Percentiles rank a stretch among this genome's conserved stretches.
phyloP scores from a whole-genome alignment of 495 filamentous ascomycete species.

The Aspergillus olivimuriae region DNA sequence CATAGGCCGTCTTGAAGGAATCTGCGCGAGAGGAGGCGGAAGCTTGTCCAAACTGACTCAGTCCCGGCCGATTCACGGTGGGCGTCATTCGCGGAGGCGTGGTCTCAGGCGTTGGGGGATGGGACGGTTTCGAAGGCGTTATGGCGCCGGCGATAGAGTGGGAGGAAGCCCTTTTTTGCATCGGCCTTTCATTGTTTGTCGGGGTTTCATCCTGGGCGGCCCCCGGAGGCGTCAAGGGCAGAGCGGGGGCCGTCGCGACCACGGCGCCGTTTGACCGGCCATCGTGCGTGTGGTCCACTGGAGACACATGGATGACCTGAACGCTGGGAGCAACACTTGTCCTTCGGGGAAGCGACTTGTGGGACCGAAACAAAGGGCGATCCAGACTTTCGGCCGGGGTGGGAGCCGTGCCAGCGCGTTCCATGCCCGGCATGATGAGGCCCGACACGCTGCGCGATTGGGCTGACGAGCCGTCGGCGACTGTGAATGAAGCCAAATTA shows the following conservation, averaged over 20 bases:
- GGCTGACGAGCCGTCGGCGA: not conserved
- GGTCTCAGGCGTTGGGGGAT: constrained; percentile 67
- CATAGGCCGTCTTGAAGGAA: constrained; percentile 67
- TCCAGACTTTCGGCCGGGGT: constrained; percentile 23
- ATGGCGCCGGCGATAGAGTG: constrained; percentile 26
- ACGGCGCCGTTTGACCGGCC: constrained; percentile 9
- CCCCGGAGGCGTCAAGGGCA: constrained; percentile 37
- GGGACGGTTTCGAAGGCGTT: constrained; percentile 57
- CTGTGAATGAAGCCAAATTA: constrained; percentile 1
- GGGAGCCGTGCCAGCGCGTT: constrained; percentile 25
- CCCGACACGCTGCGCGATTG: not conserved
- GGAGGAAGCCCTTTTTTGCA: constrained; percentile 19
- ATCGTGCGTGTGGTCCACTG: constrained; percentile 17
- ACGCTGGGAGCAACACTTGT: constrained; percentile 19
- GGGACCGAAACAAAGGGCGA: constrained; percentile 35
- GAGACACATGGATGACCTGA: constrained; percentile 22
- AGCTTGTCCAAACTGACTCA: constrained; percentile 23
- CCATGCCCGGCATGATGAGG: constrained; percentile 33
- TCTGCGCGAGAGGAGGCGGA: constrained; percentile 53
- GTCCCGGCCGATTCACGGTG: constrained; percentile 36
- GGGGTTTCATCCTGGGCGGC: constrained; percentile 18
- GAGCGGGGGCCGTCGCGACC: constrained; percentile 22
- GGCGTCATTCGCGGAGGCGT: constrained; percentile 55
- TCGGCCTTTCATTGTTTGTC: constrained; percentile 13
- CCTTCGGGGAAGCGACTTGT: constrained; percentile 40